Evolutionary conservation across 129 eudicot genomes (phyloP), one percentile per base, ranked within the genome.

Genomic region (Heracleum sosnowskyi): DNA sequence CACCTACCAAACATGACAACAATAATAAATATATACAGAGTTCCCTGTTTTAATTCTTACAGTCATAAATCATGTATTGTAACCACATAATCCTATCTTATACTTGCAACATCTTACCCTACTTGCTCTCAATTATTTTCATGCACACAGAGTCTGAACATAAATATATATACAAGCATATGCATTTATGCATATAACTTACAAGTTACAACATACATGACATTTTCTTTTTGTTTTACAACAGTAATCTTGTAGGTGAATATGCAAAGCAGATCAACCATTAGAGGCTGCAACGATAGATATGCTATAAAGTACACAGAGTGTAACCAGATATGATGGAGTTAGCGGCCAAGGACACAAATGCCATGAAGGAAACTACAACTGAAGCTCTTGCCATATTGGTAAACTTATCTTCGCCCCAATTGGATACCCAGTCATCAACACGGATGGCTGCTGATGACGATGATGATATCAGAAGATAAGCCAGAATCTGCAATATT

Each of bases 341-440:
- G 83, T 84, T 91, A 40, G 63, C 76, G 28, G 97, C 96, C 0
- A 91, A 82, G 81, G 98, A 91, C 41, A 81, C 84, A 76, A 94
- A 94, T 13, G 97, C 90, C 44, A 87, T 83, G 80, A 89, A 94
- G 47, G 97, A 93, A 79, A 90, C 73, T 13, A 89, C 86, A 22
- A 94, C 88, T 1, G 98, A 86, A 36, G 92, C 86, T 13, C 86
- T 90, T 60, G 98, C 98, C 87, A 90, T 82, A 76, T 85, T 83
- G 0, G 98, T 97, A 79, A 94, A 94, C 85, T 91, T 90, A 86
- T 94, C 98, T 66, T 82, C 85, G 31, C 98, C 98, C 98, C 98
- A 94, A 76, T 94, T 94, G 15, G 87, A 83, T 81, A 79, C 80
- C 98, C 98, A 94, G 76, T 91, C 96, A 57, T 91, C 98, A 5